A percentile compares a stretch with the other conserved stretches of the same genome.
Evolutionary conservation across 2,329 filamentous ascomycete genomes (phyloP).

Genomic region (Mycogone perniciosa): DNA sequence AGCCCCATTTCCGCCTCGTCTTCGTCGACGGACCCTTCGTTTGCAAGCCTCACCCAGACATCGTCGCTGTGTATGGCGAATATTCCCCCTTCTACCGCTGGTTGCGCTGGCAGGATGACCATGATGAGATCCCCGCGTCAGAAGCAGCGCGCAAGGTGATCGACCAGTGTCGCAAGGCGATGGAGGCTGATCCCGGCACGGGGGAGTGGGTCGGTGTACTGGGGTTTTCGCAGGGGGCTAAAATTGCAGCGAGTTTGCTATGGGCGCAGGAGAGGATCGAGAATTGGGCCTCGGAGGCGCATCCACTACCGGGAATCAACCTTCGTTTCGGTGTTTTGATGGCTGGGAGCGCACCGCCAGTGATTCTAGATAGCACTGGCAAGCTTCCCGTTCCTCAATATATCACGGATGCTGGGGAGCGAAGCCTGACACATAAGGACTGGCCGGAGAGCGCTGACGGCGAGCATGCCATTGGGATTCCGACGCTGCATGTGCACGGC

Average conservation of each 20-base stretch:
- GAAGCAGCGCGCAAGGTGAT: conserved; percentile 35
- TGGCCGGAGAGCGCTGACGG: conserved; percentile 44
- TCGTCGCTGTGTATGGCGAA: conserved; percentile 58
- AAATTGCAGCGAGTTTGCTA: conserved; percentile 53
- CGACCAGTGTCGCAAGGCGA: conserved; percentile 35
- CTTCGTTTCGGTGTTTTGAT: conserved; percentile 33
- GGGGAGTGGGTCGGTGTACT: conserved; percentile 55
- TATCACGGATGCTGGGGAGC: conserved; percentile 18
- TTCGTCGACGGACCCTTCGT: conserved; percentile 66
- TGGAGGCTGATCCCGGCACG: conserved; percentile 47
- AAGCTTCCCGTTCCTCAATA: conserved; percentile 46
- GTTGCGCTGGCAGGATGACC: conserved; percentile 56
- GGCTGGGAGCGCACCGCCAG: conserved; percentile 27
- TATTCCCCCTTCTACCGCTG: conserved; percentile 58
- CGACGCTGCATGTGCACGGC: conserved; percentile 37
- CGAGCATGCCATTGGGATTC: conserved; percentile 24
- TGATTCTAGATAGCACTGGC: conserved; percentile 29
- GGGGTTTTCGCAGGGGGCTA: conserved; percentile 63
- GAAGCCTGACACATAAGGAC: conserved; percentile 21
- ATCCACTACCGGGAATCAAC: conserved; percentile 14
- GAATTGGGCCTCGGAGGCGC: not conserved
- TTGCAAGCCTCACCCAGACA: conserved; percentile 54
- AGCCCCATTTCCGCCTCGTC: conserved; percentile 58
- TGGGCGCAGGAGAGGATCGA: conserved; percentile 49
- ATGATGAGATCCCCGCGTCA: conserved; percentile 40